Conservation (phyloP, 495 filamentous ascomycete genomes). For the Aspergillus conjunctus region DNA sequence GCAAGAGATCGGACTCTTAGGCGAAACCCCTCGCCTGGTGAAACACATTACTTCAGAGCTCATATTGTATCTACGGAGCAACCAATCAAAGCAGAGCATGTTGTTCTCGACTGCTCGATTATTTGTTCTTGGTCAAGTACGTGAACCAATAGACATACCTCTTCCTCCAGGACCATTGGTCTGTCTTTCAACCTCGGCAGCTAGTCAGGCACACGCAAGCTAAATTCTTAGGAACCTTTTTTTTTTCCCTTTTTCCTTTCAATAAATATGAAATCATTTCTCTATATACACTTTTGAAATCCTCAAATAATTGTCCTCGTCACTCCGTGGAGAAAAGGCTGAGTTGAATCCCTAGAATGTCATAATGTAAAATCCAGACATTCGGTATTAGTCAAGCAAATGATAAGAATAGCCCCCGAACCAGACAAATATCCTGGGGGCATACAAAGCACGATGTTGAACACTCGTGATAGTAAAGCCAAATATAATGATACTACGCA, state of each 20-base stretch:
- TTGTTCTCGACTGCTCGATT: neutral
- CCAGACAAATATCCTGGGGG: neutral
- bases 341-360: conserved; percentile 20
- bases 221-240: neutral
- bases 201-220: conserved; percentile 4
- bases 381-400: no score
- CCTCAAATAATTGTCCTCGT: neutral
- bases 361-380: neutral
- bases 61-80: no score
- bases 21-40: neutral
- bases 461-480: neutral
- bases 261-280: neutral
- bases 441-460: neutral
- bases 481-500: neutral
- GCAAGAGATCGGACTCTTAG: neutral
- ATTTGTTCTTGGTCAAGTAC: neutral
- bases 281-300: neutral
- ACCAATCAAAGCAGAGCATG: neutral
- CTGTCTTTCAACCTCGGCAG: neutral
- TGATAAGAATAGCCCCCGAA: no score
- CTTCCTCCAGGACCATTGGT: neutral
- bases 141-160: neutral
- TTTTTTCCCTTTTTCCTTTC: neutral
- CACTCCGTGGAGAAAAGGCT: neutral
- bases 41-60: neutral